Percentiles rank a stretch among this genome's conserved stretches.
Evolutionary conservation across 2,329 filamentous ascomycete species (phyloP).

Genomic region (Acrodontium crateriforme): DNA sequence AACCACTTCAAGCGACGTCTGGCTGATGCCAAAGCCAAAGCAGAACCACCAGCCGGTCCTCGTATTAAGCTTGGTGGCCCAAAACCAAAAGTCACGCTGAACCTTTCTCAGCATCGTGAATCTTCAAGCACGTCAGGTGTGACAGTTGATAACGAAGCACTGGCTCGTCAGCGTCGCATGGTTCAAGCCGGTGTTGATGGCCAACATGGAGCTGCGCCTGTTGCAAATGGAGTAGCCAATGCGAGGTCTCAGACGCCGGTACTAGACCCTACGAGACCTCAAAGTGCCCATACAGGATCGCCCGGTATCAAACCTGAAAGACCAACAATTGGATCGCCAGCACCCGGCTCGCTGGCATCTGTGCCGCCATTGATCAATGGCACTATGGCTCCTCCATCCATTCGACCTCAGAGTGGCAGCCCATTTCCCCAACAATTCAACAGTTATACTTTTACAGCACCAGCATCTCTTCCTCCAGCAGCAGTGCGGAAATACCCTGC

Average conservation of each 20-base stretch:
- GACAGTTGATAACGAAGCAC: slow-evolving; percentile 40
- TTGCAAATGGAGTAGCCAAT: slow-evolving; percentile 17
- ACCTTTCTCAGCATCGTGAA: slow-evolving; percentile 21
- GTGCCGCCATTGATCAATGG: slow-evolving; percentile 18
- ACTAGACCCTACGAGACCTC: slow-evolving; percentile 20
- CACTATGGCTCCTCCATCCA: slow-evolving; percentile 19
- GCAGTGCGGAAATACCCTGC: slow-evolving; percentile 20
- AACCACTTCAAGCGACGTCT: slow-evolving; percentile 55
- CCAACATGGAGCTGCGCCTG: slow-evolving; percentile 14
- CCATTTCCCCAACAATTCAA: slow-evolving; percentile 15
- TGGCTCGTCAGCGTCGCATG: slow-evolving; percentile 38
- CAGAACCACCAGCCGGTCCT: slow-evolving; percentile 57
- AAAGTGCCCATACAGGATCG: slow-evolving; percentile 23
- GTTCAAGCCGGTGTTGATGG: slow-evolving; percentile 37
- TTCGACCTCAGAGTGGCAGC: slow-evolving; percentile 16
- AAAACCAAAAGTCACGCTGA: slow-evolving; percentile 29
- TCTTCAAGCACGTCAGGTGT: slow-evolving; percentile 33
- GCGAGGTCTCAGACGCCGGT: slow-evolving; percentile 19
- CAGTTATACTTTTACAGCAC: slow-evolving; percentile 18
- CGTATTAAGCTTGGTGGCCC: slow-evolving; percentile 58
- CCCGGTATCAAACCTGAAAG: slow-evolving; percentile 29
- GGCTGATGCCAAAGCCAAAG: slow-evolving; percentile 55
- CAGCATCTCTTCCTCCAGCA: slow-evolving; percentile 24
- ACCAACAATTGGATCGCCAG: slow-evolving; percentile 28
- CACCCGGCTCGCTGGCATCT: slow-evolving; percentile 13